phyloP scores from a whole-genome alignment of 805 yeast genomes.

The Candida xiaguanensis region DNA sequence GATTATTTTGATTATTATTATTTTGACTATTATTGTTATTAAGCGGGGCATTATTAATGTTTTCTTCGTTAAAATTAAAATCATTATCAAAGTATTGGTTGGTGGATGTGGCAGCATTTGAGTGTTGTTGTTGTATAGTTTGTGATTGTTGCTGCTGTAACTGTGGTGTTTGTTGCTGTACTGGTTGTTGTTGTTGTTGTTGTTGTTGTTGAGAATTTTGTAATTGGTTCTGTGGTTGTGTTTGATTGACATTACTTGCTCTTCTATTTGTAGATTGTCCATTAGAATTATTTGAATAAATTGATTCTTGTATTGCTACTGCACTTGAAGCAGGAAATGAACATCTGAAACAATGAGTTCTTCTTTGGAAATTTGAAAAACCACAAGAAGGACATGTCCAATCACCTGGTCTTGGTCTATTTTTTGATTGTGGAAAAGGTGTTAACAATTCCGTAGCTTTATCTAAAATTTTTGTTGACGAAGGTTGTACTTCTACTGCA shows the following conservation, averaged over 20 bases:
- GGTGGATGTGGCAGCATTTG: slow-evolving; percentile 8
- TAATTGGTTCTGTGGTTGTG: neutral
- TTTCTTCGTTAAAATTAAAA: neutral
- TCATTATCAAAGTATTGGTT: slow-evolving; percentile 5
- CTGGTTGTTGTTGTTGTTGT: slow-evolving; percentile 12
- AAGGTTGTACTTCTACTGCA: slow-evolving; percentile 82
- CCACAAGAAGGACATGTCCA: slow-evolving; percentile 99
- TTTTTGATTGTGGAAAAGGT: slow-evolving; percentile 81
- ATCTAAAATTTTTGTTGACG: slow-evolving; percentile 73
- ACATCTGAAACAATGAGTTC: slow-evolving; percentile 92
- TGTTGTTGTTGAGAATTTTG: slow-evolving; percentile 2
- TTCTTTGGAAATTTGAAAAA: slow-evolving; percentile 87
- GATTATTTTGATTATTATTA: slow-evolving; percentile 10
- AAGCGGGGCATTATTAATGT: neutral
- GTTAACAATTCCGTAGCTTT: slow-evolving; percentile 77
- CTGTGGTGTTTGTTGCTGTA: slow-evolving; percentile 5
- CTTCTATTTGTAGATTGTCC: slow-evolving; percentile 1
- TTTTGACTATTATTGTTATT: slow-evolving; percentile 6
- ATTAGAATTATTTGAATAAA: slow-evolving; percentile 25
- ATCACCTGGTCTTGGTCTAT: slow-evolving; percentile 93
- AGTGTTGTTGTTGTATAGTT: neutral
- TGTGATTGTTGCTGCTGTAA: slow-evolving; percentile 9
- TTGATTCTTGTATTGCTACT: slow-evolving; percentile 63
- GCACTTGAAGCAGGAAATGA: slow-evolving; percentile 81
- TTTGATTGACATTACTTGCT: slow-evolving; percentile 5